Percentiles rank a stretch among this genome's conserved stretches.
phyloP scores from a whole-genome alignment of 257 asterid genomes.

The Solanum piurae region DNA sequence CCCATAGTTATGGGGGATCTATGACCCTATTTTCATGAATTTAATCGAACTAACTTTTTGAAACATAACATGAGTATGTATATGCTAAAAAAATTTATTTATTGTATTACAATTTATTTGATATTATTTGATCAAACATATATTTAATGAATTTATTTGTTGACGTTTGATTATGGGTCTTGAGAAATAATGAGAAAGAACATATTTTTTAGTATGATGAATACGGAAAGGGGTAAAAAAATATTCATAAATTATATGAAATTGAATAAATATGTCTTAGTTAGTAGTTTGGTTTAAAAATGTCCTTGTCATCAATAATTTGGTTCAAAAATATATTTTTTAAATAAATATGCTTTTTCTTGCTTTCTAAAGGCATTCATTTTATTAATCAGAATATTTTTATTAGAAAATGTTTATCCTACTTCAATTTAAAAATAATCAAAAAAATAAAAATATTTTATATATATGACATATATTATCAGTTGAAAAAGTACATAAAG shows the following conservation, averaged over 20 bases:
- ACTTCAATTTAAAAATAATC: background rate
- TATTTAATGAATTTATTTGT: background rate
- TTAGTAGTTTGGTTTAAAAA: background rate
- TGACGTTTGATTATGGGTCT: background rate
- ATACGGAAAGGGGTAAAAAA: background rate
- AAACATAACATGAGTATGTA: background rate
- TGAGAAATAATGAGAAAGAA: background rate
- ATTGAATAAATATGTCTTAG: background rate
- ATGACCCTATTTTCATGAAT: background rate
- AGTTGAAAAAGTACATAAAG: too few species aligned
- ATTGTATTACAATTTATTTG: background rate
- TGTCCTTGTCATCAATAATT: fast-evolving
- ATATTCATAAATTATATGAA: background rate
- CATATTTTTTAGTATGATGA: background rate
- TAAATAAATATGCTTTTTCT: background rate
- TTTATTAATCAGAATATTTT: background rate
- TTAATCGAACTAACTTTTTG: background rate
- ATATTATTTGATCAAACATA: background rate
- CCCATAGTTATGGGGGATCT: background rate
- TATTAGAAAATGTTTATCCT: background rate
- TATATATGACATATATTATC: background rate
- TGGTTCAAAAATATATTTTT: background rate
- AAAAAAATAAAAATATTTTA: too few species aligned
- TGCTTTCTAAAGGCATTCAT: background rate
- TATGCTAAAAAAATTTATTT: background rate